Evolutionary conservation across 257 asterid species (phyloP), one percentile per base, ranked within the genome.

Genomic region (Coffea canephora): DNA sequence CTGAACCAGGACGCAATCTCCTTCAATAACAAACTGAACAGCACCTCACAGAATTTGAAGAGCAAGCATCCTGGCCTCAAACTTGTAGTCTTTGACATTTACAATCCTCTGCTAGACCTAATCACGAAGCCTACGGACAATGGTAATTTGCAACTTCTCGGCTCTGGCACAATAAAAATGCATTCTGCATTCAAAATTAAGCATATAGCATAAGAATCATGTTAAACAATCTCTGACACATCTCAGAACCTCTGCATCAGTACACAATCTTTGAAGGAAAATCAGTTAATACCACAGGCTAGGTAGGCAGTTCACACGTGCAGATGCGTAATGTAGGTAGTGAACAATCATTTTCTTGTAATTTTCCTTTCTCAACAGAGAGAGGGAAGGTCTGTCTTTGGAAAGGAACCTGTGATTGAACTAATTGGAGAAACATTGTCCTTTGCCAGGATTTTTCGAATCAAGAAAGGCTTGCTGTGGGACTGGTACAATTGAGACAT

Each of bases 391-490:
- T 18, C 12, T 43, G 41, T 41, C 13, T 21, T 8, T 13, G 43
- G 49, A 75, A 27, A 41, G 9, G n/a, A 43, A 36, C 41, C 72
- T 3, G 7, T 48, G 57, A 71, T 15, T 46, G 31, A 13, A 68
- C 54, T n/a, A 41, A 78, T 69, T 49, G 15, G 27, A 72, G 15
- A 34, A 76, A 27, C 34, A 62, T 75, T 41, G 49, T 46, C 16
- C 61, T 45, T 77, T 75, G 34, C 34, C 87, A 92, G 96, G 96
- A 82, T 92, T 94, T 61, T 91, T 89, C 49, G 96, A 91, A 84
- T 77, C 95, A 36, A 90, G 97, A 77, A 94, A 83, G 85, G 97
- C 87, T 67, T 94, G 97, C 71, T 90, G 97, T 50, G 96, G 98
- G 71, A 92, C 94, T 6, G 96, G 96, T 12, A 90, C 83, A 4